A percentile compares a stretch with the other conserved stretches of the same genome.
Evolutionary conservation across 2,329 filamentous ascomycete species (phyloP).

Genomic region (Sarocladium brachiariae): DNA sequence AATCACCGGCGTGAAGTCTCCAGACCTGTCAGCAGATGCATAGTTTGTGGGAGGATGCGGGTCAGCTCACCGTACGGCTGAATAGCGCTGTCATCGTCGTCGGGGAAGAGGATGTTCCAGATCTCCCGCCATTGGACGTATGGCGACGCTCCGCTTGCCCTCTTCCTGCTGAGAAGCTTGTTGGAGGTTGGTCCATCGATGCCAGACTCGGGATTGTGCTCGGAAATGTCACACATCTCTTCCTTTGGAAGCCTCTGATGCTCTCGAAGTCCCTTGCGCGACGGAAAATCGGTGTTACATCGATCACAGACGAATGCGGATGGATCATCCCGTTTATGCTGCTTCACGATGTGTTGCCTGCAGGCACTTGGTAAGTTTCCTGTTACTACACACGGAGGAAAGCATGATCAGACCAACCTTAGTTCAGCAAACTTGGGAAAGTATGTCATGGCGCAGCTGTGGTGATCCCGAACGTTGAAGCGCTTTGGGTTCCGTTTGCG

Average conservation of each 20-base stretch:
- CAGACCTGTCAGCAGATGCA: constrained; percentile 5
- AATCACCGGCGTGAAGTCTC: constrained; percentile 34
- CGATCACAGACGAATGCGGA: constrained; percentile 34
- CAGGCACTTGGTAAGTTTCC: constrained; percentile 12
- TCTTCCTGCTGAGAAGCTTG: constrained; percentile 32
- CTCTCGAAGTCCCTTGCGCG: constrained; percentile 31
- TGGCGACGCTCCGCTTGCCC: constrained; percentile 29
- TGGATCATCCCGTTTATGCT: constrained; percentile 34
- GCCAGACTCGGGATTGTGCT: constrained; percentile 32
- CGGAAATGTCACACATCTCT: constrained; percentile 34
- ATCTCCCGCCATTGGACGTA: constrained; percentile 34
- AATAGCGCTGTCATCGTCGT: constrained; percentile 29
- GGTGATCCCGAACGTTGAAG: constrained; percentile 39
- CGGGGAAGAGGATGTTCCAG: constrained; percentile 35
- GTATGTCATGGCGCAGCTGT: constrained; percentile 36
- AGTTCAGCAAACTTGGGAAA: constrained; percentile 35
- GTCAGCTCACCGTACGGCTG: constrained; percentile 22
- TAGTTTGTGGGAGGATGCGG: neutral
- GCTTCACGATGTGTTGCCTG: constrained; percentile 36
- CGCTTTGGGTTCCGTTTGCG: constrained; percentile 36
- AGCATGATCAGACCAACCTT: constrained; percentile 19
- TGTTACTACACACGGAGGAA: neutral
- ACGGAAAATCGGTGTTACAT: constrained; percentile 31
- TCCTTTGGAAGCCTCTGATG: constrained; percentile 34
- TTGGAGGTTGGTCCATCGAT: constrained; percentile 33